Evolutionary conservation across 2,329 filamentous ascomycete genomes (phyloP).

Genomic region (Ophiocordyceps sinensis): DNA sequence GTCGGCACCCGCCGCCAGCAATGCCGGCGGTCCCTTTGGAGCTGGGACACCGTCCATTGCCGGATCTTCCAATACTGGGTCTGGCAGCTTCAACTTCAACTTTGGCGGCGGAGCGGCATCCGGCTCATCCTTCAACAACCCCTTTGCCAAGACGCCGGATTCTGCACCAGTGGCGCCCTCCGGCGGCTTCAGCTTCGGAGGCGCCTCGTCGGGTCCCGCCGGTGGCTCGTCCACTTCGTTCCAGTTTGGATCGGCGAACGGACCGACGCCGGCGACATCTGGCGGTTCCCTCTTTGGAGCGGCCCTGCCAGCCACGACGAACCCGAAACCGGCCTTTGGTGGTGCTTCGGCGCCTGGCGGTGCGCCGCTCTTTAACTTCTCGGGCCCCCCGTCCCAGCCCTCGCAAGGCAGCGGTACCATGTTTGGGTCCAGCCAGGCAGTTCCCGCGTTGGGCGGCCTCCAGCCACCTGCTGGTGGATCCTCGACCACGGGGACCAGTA

Average conservation of each 20-base stretch:
- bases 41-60: slow-evolving; percentile 10
- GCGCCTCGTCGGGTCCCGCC: slow-evolving; percentile 11
- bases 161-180: slow-evolving; percentile 10
- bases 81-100: slow-evolving; percentile 19
- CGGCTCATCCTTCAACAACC: slow-evolving; percentile 22
- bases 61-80: too few species aligned
- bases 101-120: slow-evolving; percentile 11
- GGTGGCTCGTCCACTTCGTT: slow-evolving; percentile 15
- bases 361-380: slow-evolving; percentile 24
- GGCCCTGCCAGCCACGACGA: slow-evolving; percentile 8
- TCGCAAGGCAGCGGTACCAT: slow-evolving; percentile 13
- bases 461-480: slow-evolving; percentile 27
- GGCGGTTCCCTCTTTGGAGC: slow-evolving; percentile 13
- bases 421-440: slow-evolving; percentile 20
- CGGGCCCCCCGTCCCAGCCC: slow-evolving; percentile 15
- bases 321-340: slow-evolving; percentile 16
- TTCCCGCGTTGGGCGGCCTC: slow-evolving; percentile 22
- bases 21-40: slow-evolving; percentile 22
- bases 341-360: slow-evolving; percentile 13
- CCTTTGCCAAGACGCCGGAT: slow-evolving; percentile 17
- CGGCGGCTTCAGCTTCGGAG: slow-evolving; percentile 24
- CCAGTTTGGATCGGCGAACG: slow-evolving; percentile 19
- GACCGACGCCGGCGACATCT: slow-evolving; percentile 9
- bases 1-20: slow-evolving; percentile 10
- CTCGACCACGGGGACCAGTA: slow-evolving; percentile 31